Evolutionary conservation across 768 basidiomycete genomes (phyloP).

Genomic region (Daedaleopsis nitida): DNA sequence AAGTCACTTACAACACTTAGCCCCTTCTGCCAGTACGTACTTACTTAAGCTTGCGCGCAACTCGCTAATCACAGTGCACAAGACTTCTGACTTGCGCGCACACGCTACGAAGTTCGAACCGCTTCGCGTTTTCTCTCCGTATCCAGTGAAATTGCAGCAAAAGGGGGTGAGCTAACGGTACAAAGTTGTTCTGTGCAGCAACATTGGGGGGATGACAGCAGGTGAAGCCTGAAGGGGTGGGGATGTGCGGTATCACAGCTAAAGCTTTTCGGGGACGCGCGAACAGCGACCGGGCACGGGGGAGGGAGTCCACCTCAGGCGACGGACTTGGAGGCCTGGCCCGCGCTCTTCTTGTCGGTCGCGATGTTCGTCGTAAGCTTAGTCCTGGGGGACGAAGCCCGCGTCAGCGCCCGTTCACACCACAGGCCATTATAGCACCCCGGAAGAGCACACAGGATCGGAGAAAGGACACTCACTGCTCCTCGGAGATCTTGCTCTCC

Average conservation of each 20-base stretch:
- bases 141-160: conserved; percentile 17
- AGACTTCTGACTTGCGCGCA: neutral
- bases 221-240: too few relatives aligned
- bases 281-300: neutral
- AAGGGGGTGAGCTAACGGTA: conserved; percentile 20
- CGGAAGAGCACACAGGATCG: too few relatives aligned
- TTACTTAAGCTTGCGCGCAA: too few relatives aligned
- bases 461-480: conserved; percentile 31
- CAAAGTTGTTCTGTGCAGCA: conserved; percentile 20
- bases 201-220: neutral
- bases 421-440: too few relatives aligned
- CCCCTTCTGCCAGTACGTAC: too few relatives aligned
- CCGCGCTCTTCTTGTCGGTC: conserved; percentile 34
- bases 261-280: neutral
- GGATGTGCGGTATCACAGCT: conserved; percentile 9
- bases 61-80: too few relatives aligned
- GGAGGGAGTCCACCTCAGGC: conserved; percentile 13
- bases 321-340: conserved; percentile 34
- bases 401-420: neutral
- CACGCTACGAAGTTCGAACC: too few relatives aligned
- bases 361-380: conserved; percentile 42
- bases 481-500: conserved; percentile 29
- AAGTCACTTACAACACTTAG: too few relatives aligned
- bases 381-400: conserved; percentile 18
- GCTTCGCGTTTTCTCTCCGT: conserved; percentile 13